These are phyloP conservation scores for Kazachstania sp. DNA, from an alignment of 1,139 yeast species.

Conservation along the genomic window DNA sequence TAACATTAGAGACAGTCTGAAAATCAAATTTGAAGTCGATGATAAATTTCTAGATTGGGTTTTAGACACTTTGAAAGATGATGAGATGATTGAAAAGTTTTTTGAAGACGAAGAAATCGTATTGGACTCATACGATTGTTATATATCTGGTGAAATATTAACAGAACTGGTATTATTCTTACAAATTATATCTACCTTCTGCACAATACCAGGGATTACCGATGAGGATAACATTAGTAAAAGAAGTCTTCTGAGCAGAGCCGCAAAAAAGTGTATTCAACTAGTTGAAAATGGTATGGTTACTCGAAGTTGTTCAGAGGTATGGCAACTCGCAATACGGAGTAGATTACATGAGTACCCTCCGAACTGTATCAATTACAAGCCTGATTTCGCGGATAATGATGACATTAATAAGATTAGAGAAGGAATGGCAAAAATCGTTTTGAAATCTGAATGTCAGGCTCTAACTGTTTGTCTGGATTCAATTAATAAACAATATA, in stretches of 20 bases:
- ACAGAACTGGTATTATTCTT: constrained; percentile 49
- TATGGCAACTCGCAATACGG: constrained; percentile 24
- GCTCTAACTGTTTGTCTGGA: constrained; percentile 37
- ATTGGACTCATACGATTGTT: constrained; percentile 56
- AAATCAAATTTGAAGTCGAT: constrained; percentile 9
- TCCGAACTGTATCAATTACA: constrained; percentile 14
- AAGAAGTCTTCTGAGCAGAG: constrained; percentile 12
- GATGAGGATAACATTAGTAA: constrained; percentile 7
- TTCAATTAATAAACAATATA: constrained; percentile 32
- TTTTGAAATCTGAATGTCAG: constrained; percentile 45
- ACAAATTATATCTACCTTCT: constrained; percentile 35
- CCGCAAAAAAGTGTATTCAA: constrained; percentile 31
- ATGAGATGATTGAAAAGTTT: constrained; percentile 34
- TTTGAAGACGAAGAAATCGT: constrained; percentile 44
- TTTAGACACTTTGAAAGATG: constrained; percentile 25
- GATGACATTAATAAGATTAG: constrained; percentile 13
- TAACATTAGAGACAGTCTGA: constrained; percentile 31
- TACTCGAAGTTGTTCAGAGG: constrained; percentile 19
- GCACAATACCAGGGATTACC: constrained; percentile 15
- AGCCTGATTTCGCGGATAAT: constrained; percentile 11
- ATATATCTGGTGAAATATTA: constrained; percentile 45
- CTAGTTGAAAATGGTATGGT: constrained; percentile 27
- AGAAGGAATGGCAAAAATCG: constrained; percentile 44
- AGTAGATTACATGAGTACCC: constrained; percentile 31
- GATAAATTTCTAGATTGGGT: constrained; percentile 4